phyloP scores from a whole-genome alignment of 768 basidiomycete species.

The Sistotremastrum suecicum region DNA sequence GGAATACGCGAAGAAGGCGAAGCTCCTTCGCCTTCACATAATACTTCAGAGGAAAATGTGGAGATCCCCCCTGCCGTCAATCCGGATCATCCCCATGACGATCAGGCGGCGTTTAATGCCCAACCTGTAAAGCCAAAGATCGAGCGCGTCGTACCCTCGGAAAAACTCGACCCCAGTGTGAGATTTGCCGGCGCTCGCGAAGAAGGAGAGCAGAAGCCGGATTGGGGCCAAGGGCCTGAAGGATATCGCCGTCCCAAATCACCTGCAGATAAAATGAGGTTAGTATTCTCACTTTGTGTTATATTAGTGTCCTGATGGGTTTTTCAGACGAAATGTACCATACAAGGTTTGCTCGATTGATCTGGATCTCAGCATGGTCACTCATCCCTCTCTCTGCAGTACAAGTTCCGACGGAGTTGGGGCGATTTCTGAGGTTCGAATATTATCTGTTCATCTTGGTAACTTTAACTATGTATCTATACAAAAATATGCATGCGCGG shows the following conservation, averaged over 20 bases:
- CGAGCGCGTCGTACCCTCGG: slow-evolving; percentile 44
- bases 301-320: neutral
- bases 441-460: slow-evolving; percentile 3
- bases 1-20: slow-evolving; percentile 37
- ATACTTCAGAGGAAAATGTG: slow-evolving; percentile 13
- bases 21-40: slow-evolving; percentile 5
- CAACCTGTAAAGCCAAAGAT: slow-evolving; percentile 33
- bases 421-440: slow-evolving; percentile 54
- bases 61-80: neutral
- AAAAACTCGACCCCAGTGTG: slow-evolving; percentile 52
- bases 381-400: slow-evolving; percentile 53
- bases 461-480: no score
- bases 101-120: slow-evolving; percentile 13
- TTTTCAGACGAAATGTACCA: slow-evolving; percentile 56
- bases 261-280: slow-evolving; percentile 68
- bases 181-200: slow-evolving; percentile 44
- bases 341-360: slow-evolving; percentile 41
- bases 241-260: slow-evolving; percentile 64
- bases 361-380: slow-evolving; percentile 27
- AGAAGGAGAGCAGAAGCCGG: slow-evolving; percentile 39
- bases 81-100: slow-evolving; percentile 21
- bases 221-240: slow-evolving; percentile 57
- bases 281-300: slow-evolving; percentile 9
- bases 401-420: slow-evolving; percentile 82
- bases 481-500: no score